Evolutionary conservation across 2,329 filamentous ascomycete genomes (phyloP).

Genomic region (Clarireedia paspali): DNA sequence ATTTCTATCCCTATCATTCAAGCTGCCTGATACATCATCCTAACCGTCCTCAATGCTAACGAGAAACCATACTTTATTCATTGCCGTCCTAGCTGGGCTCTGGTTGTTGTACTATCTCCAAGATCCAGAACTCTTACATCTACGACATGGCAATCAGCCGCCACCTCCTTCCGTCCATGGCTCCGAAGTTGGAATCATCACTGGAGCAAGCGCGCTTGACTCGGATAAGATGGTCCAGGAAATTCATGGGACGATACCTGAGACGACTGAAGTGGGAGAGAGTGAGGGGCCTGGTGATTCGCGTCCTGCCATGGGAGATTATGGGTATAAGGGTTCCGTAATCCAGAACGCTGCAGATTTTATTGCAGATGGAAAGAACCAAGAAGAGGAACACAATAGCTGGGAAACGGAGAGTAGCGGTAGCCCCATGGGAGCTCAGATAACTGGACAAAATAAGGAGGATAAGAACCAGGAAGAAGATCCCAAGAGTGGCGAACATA

Average conservation of each 20-base stretch:
- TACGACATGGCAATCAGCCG: not conserved
- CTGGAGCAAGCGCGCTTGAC: not conserved
- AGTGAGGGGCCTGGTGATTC: not conserved
- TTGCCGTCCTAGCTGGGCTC: not conserved
- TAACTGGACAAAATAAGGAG: not conserved
- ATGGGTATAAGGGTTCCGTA: not conserved
- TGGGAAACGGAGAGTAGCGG: not conserved
- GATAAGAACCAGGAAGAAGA: not conserved
- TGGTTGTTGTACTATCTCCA: not conserved
- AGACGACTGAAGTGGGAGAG: not conserved
- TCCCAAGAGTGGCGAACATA: not conserved
- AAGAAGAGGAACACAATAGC: not conserved
- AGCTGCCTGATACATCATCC: no score
- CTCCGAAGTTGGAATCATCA: not conserved
- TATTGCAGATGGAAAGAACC: accelerated
- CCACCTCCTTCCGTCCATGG: not conserved
- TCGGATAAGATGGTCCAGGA: not conserved
- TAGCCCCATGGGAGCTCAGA: not conserved
- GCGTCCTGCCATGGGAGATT: not conserved
- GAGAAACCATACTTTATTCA: not conserved
- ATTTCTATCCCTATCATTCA: not conserved
- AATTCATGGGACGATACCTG: not conserved
- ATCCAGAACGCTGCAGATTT: not conserved
- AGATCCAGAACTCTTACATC: not conserved
- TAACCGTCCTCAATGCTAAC: not conserved